Evolutionary conservation across 2,329 filamentous ascomycete species (phyloP), one percentile per base, ranked within the genome.

Genomic region (Ascochyta rabiei): DNA sequence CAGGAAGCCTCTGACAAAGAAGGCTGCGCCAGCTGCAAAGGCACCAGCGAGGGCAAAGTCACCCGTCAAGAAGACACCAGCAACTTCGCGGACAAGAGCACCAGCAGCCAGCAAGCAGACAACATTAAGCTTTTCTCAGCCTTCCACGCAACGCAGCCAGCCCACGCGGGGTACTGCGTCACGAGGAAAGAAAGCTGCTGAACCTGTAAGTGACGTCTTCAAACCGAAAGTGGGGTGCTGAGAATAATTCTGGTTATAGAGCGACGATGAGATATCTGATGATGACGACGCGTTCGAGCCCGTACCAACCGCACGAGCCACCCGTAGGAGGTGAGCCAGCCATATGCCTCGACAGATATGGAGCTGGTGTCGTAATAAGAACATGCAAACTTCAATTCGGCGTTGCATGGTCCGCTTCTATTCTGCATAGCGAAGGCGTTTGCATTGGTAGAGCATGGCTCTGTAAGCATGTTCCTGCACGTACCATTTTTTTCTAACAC

Each of bases 211-310:
- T 68, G 19, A 46, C 6, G 10, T 23, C n/a, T n/a, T n/a, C 10
- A 10, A 1, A 21, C 18, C 16, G 23, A 7, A 5, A 16, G 18
- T 16, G 1, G 42, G 40, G 15, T 24, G 16, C 18, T 23, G n/a
- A 8, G 41, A 33, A 60, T 66, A 18, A 66, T 13, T n/a, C n/a
- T 3, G 6, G 1, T 19, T 23, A n/a, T 37, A 76, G 73, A 76
- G 72, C 42, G 75, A 77, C 44, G 75, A 77, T 48, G 75, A 76
- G 48, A 77, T 77, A 16, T 75, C 72, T 6, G 75, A 76, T 47
- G 75, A 76, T 49, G 72, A 75, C 26, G 73, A 76, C 52, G 75
- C 74, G 16, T 77, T 77, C 46, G 75, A 77, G 45, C 71, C 75
- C 1, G 57, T 64, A 16, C 62, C 71, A 21, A 62, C 63, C 30